Percentiles rank a stretch among this genome's conserved stretches.
These are phyloP conservation scores for Chrysoporthe deuterocubensis DNA, from an alignment of 2,329 filamentous ascomycete genomes.

Conservation along the genomic window DNA sequence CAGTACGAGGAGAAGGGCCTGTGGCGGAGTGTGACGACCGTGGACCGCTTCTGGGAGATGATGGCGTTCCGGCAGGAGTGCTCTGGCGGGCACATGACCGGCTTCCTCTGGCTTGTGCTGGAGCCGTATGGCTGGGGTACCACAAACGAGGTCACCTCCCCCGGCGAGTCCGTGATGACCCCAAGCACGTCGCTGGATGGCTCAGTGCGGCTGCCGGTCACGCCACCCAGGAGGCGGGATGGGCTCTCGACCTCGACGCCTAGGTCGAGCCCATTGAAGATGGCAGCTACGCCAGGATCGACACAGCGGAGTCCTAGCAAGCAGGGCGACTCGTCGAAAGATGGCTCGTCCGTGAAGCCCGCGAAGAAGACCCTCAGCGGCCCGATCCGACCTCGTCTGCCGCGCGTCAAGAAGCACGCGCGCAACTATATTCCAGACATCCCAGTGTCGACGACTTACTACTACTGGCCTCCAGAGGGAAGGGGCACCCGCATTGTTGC, in stretches of 20 bases:
- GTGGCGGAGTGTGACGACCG: constrained; percentile 81
- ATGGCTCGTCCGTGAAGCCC: constrained; percentile 41
- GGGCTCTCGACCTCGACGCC: constrained; percentile 31
- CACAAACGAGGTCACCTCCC: constrained; percentile 21
- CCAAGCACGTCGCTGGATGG: constrained; percentile 37
- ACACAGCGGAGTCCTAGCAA: constrained; percentile 38
- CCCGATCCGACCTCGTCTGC: constrained; percentile 64
- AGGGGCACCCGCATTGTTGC: constrained; percentile 67
- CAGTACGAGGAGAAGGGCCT: constrained; percentile 62
- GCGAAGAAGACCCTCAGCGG: constrained; percentile 58
- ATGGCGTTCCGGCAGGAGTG: constrained; percentile 98
- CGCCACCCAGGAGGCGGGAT: constrained; percentile 38
- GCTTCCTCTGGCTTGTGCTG: constrained; percentile 93
- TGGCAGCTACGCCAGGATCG: constrained; percentile 36
- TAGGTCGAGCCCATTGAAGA: constrained; percentile 34
- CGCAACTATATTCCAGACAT: constrained; percentile 54
- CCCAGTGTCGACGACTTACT: constrained; percentile 63
- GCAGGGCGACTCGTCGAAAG: constrained; percentile 27
- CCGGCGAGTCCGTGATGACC: constrained; percentile 32
- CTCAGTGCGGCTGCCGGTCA: constrained; percentile 33
- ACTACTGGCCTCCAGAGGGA: constrained; percentile 65
- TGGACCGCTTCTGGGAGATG: constrained; percentile 98
- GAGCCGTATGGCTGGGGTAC: constrained; percentile 49
- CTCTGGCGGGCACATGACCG: constrained; percentile 87
- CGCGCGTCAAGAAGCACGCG: constrained; percentile 65